These are phyloP conservation scores for Colletotrichum sp. DNA, from an alignment of 2,329 filamentous ascomycete species.

Conservation along the genomic window DNA sequence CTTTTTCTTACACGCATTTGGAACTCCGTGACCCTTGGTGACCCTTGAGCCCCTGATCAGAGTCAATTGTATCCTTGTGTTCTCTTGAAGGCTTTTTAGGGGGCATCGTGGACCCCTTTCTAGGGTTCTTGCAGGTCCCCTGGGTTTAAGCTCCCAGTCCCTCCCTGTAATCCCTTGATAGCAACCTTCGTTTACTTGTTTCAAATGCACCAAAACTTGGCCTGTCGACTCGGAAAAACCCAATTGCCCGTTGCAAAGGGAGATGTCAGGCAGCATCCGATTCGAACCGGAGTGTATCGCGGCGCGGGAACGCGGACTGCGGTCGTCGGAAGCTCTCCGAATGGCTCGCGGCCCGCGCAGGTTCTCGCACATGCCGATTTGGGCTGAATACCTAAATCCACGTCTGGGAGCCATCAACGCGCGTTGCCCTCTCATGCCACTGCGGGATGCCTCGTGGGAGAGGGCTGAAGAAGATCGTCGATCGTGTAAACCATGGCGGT, in stretches of 20 bases:
- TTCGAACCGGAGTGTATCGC: background rate
- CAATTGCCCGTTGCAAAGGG: background rate
- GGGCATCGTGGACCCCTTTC: background rate
- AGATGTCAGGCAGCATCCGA: background rate
- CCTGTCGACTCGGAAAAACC: background rate
- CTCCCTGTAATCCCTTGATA: background rate
- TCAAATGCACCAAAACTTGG: background rate
- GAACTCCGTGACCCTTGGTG: background rate
- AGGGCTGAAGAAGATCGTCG: background rate
- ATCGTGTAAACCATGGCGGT: background rate
- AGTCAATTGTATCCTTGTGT: background rate
- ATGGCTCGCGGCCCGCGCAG: background rate
- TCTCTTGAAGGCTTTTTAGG: background rate
- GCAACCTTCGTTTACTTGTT: background rate
- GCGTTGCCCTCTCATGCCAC: background rate
- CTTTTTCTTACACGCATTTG: background rate
- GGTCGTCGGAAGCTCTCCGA: background rate
- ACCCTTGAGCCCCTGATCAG: background rate
- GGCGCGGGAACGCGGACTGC: background rate
- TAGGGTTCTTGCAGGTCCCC: background rate
- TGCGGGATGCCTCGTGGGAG: background rate
- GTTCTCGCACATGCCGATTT: background rate
- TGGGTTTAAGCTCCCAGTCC: background rate
- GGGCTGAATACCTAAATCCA: background rate
- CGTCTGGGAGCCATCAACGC: background rate